These are phyloP conservation scores for Apiotrichum brassicae DNA, from an alignment of 1,284 basidiomycete genomes.

Conservation along the genomic window DNA sequence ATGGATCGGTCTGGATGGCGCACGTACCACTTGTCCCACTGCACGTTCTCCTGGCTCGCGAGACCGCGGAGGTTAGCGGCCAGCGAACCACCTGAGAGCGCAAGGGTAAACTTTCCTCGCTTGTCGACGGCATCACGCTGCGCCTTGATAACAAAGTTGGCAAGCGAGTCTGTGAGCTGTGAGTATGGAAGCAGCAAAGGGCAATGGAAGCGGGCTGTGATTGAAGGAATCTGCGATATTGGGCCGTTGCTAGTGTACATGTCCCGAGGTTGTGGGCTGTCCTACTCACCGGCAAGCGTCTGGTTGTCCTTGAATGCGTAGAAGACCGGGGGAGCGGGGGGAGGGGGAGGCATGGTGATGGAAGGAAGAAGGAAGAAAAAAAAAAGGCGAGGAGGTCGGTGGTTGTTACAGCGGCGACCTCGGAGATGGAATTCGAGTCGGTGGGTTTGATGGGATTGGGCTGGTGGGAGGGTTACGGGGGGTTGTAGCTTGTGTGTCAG, in stretches of 20 bases:
- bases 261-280: background rate
- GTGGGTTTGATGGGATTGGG: no score
- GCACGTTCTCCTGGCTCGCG: conserved; percentile 64
- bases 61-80: conserved; percentile 77
- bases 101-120: conserved; percentile 86
- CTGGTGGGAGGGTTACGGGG: no score
- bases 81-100: conserved; percentile 87
- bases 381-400: background rate
- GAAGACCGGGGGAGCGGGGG: conserved; percentile 60
- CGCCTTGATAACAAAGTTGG: conserved; percentile 78
- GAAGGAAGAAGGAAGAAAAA: background rate
- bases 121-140: conserved; percentile 90
- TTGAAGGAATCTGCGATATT: no score
- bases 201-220: no score
- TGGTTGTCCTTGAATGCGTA: conserved; percentile 63
- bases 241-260: no score
- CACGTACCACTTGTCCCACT: conserved; percentile 61
- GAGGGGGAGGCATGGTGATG: conserved; percentile 47
- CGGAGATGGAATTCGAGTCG: no score
- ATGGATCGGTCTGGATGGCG: background rate
- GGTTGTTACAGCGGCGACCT: background rate
- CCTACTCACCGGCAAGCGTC: conserved; percentile 51
- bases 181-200: background rate
- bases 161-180: conserved; percentile 54
- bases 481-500: no score